Conservation (phyloP, 192 early-diverging fungal genomes). For the Chytriomyces sp. region DNA sequence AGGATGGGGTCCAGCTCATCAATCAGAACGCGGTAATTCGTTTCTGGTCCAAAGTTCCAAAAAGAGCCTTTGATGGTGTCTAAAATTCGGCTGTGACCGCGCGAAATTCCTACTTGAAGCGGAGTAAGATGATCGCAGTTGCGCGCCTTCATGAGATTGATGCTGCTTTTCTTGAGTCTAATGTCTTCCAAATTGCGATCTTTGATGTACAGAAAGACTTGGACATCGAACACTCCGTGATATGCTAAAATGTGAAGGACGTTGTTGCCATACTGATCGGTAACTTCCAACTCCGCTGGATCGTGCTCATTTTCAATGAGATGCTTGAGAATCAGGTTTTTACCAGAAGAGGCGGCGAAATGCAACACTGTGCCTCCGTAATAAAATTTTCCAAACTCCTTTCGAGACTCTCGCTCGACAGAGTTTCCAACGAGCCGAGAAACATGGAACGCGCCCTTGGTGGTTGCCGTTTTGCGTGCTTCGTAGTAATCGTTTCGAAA, state of each 20-base stretch:
- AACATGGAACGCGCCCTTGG: too few species aligned
- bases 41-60: slow-evolving; percentile 28
- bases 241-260: slow-evolving; percentile 42
- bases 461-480: not conserved
- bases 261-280: slow-evolving; percentile 39
- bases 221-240: slow-evolving; percentile 10
- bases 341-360: slow-evolving; percentile 18
- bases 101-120: slow-evolving; percentile 12
- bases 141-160: slow-evolving; percentile 15
- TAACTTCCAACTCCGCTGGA: slow-evolving; percentile 21
- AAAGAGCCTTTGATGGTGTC: slow-evolving; percentile 7
- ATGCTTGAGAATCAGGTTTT: slow-evolving; percentile 24
- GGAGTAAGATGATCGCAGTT: slow-evolving; percentile 29
- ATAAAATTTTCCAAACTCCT: slow-evolving; percentile 10
- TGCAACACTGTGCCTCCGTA: slow-evolving; percentile 18
- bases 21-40: slow-evolving; percentile 20
- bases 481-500: slow-evolving; percentile 26
- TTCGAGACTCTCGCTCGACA: not conserved
- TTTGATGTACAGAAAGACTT: slow-evolving; percentile 1
- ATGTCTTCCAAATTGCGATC: slow-evolving; percentile 10
- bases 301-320: slow-evolving; percentile 36
- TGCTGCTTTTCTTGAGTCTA: not conserved
- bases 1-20: slow-evolving; percentile 23
- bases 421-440: not conserved
- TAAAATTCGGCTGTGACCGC: not conserved